Evolutionary conservation across 2,329 filamentous ascomycete species (phyloP), one percentile per base, ranked within the genome.

Genomic region (Tolypocladium capitatum): DNA sequence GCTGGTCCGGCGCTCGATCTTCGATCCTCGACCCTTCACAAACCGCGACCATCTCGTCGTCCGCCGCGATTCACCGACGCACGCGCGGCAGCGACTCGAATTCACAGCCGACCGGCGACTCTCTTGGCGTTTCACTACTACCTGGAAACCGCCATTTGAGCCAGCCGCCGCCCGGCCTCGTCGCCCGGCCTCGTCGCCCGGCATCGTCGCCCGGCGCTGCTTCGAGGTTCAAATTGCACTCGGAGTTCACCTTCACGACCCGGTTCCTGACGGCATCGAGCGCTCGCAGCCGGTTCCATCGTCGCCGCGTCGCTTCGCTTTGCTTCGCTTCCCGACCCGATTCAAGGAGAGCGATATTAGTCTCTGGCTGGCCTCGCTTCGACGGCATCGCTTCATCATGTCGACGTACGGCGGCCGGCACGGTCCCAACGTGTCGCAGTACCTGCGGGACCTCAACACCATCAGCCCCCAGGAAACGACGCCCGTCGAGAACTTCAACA

Each of bases 401-500:
- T 80, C 86, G 64, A 76, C 73, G 63, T 89, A 81, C 75, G 81
- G 76, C 66, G 83, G 82, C 61, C 84, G 87, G 52, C 81, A 84
- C 62, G 85, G 79, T 58, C 84, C 86, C 60, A 94, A 94, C 66
- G 86, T 95, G 68, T 89, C 88, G 61, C 84, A 89, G 61, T 94
- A 92, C 70, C 76, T 96, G 55, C 84, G 86, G 59, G 84, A 90
- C 56, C 74, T 96, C 59, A 95, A 95, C 71, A 78, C 81, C 51
- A 72, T 83, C 51, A 79, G 81, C 57, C 77, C 84, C 47, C 73
- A 83, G 51, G 76, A 72, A 46, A 56, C 56, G 49, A 58, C 72
- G 24, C 62, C 75, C 28, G 62, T 64, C 47, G 74, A 82, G 47
- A 67, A 72, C 46, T 76, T 82, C 64, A 75, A 75, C 56, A 70